Conservation (phyloP, 23 red algal genomes). For the Agarophyton chilense region DNA sequence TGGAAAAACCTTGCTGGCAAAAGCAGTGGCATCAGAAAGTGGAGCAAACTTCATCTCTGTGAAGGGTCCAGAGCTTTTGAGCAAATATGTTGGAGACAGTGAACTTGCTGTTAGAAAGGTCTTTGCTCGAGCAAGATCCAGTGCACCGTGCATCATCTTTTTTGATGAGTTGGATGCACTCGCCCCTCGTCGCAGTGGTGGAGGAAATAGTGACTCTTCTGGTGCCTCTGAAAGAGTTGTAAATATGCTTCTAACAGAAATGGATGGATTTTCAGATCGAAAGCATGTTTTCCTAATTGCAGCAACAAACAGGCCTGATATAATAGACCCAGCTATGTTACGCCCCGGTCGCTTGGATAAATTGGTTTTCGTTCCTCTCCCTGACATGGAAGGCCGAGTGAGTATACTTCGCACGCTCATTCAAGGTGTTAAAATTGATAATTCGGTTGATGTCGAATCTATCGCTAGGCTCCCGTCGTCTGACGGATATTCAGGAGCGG, state of each 20-base stretch:
- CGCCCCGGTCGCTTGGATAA: slow-evolving; percentile 95
- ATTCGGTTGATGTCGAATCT: slow-evolving; percentile 42
- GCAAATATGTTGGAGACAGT: slow-evolving; percentile 96
- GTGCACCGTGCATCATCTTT: slow-evolving; percentile 96
- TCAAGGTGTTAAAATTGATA: slow-evolving; percentile 46
- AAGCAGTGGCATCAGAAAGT: slow-evolving; percentile 93
- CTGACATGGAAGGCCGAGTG: slow-evolving; percentile 59
- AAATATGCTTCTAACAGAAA: slow-evolving; percentile 96
- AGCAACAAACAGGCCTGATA: slow-evolving; percentile 97
- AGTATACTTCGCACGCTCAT: slow-evolving; percentile 76
- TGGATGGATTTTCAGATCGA: slow-evolving; percentile 90
- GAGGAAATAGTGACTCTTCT: slow-evolving; percentile 40
- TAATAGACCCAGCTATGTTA: slow-evolving; percentile 97
- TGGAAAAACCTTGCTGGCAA: slow-evolving; percentile 96
- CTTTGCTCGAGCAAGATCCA: slow-evolving; percentile 85
- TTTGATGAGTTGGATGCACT: slow-evolving; percentile 99
- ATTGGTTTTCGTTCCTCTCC: slow-evolving; percentile 91
- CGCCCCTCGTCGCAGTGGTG: slow-evolving; percentile 74
- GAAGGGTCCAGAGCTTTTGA: slow-evolving; percentile 95
- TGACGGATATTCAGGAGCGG: slow-evolving; percentile 89
- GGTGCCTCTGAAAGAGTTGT: slow-evolving; percentile 89
- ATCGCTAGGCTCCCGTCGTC: slow-evolving; percentile 21
- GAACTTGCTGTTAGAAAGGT: slow-evolving; percentile 92
- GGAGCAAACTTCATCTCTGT: slow-evolving; percentile 97
- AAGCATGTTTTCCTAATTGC: slow-evolving; percentile 89